Percentiles rank a stretch among this genome's conserved stretches.
Conservation (phyloP, 169 alveolate genomes). For the Babesia bigemina region DNA sequence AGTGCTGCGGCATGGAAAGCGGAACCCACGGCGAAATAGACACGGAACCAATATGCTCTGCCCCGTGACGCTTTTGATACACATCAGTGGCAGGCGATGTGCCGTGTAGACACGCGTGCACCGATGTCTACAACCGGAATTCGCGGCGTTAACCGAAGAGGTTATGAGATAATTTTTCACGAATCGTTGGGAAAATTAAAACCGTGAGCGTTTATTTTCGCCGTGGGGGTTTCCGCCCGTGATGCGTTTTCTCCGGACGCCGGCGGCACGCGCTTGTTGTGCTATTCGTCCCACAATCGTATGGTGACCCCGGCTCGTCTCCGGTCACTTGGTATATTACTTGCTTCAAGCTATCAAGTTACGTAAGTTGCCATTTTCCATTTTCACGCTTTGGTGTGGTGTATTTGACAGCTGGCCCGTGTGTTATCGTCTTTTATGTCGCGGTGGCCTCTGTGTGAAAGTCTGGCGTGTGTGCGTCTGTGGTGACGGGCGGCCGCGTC, state of each 20-base stretch:
- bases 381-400: background rate
- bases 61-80: too few relatives aligned
- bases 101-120: too few relatives aligned
- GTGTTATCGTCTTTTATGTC: background rate
- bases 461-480: conserved; percentile 14
- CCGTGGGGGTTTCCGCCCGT: conserved; percentile 15
- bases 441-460: background rate
- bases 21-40: too few relatives aligned
- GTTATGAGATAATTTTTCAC: too few relatives aligned
- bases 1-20: too few relatives aligned
- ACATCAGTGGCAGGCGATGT: too few relatives aligned
- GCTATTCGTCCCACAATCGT: conserved; percentile 42
- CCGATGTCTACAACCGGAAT: too few relatives aligned
- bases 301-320: conserved; percentile 2
- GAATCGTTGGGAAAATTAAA: too few relatives aligned
- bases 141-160: too few relatives aligned
- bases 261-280: conserved; percentile 39
- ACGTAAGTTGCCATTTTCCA: conserved; percentile 13
- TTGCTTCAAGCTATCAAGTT: conserved; percentile 48
- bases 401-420: background rate
- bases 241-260: background rate
- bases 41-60: too few relatives aligned
- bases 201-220: background rate
- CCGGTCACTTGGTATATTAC: conserved; percentile 42
- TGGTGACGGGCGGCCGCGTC: too few relatives aligned